Evolutionary conservation across 164 flowering plant genomes (phyloP).

Genomic region (Macadamia integrifolia): DNA sequence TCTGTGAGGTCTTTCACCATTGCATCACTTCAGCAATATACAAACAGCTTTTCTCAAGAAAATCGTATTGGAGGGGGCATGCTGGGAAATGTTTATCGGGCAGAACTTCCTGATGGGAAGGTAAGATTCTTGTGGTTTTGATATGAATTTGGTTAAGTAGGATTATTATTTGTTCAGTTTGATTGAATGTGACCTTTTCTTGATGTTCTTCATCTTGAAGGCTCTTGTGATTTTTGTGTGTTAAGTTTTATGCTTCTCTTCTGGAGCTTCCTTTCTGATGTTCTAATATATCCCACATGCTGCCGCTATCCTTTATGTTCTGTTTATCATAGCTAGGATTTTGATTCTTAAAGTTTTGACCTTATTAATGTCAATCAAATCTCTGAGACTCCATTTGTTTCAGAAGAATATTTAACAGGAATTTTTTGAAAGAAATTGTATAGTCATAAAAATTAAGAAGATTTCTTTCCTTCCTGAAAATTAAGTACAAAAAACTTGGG

Average conservation of each 20-base stretch:
- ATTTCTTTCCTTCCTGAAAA: neutral
- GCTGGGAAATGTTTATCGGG: slow-evolving; percentile 73
- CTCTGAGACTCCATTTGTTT: too few relatives aligned
- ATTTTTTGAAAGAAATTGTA: too few relatives aligned
- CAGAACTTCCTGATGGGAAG: slow-evolving; percentile 78
- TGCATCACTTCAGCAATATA: slow-evolving; percentile 77
- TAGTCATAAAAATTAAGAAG: too few relatives aligned
- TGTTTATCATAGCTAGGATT: too few relatives aligned
- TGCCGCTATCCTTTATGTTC: too few relatives aligned
- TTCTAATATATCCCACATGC: too few relatives aligned
- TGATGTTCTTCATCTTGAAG: neutral
- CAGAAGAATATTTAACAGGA: too few relatives aligned
- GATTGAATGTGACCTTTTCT: neutral
- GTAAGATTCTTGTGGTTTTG: slow-evolving; percentile 27
- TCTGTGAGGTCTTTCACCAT: slow-evolving; percentile 50
- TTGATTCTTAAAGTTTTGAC: too few relatives aligned
- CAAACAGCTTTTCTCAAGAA: slow-evolving; percentile 73
- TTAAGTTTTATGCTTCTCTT: too few relatives aligned
- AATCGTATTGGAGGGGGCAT: slow-evolving; percentile 69
- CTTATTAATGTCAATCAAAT: too few relatives aligned
- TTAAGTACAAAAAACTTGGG: too few relatives aligned
- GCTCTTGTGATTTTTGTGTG: neutral
- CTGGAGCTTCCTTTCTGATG: too few relatives aligned
- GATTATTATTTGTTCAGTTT: neutral
- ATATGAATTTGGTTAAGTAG: neutral